A percentile compares a stretch with the other conserved stretches of the same genome.
phyloP scores from a whole-genome alignment of 1,139 yeast species.

The Lodderomyces margitis region DNA sequence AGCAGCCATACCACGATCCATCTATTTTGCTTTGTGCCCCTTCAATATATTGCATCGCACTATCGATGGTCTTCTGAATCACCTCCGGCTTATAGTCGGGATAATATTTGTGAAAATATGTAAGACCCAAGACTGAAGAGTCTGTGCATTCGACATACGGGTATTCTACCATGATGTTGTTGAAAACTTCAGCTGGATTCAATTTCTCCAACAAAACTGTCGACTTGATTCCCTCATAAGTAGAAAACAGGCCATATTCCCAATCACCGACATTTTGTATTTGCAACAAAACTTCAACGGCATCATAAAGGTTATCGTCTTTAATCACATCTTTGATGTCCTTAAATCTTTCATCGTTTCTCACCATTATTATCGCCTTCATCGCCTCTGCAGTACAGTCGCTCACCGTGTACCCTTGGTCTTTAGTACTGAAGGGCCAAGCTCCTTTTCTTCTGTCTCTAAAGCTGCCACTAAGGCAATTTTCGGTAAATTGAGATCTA shows the following conservation, averaged over 20 bases:
- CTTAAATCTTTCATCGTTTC: slow-evolving; percentile 52
- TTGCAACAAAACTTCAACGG: slow-evolving; percentile 61
- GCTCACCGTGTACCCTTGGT: slow-evolving; percentile 94
- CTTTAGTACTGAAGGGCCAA: slow-evolving; percentile 95
- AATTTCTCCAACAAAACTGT: slow-evolving; percentile 71
- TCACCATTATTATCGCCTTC: slow-evolving; percentile 91
- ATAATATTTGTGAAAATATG: slow-evolving; percentile 67
- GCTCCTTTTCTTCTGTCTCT: slow-evolving; percentile 89
- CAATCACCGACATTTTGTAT: slow-evolving; percentile 76
- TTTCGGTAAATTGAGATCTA: slow-evolving; percentile 80
- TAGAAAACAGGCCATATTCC: slow-evolving; percentile 89
- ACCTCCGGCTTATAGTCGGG: slow-evolving; percentile 64
- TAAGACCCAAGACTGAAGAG: slow-evolving; percentile 85
- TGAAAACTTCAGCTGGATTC: slow-evolving; percentile 97
- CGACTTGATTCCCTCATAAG: slow-evolving; percentile 86
- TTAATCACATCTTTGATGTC: slow-evolving; percentile 27
- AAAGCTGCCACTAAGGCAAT: slow-evolving; percentile 74
- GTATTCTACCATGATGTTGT: slow-evolving; percentile 96
- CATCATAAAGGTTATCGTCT: slow-evolving; percentile 50
- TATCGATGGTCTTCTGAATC: slow-evolving; percentile 62
- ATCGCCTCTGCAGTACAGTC: slow-evolving; percentile 97
- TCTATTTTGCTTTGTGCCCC: slow-evolving; percentile 60
- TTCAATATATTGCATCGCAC: slow-evolving; percentile 73
- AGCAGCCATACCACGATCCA: slow-evolving; percentile 98
- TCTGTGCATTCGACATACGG: slow-evolving; percentile 99